Conservation (phyloP, 1,139 yeast genomes). For the Protomyces macrosporus region DNA sequence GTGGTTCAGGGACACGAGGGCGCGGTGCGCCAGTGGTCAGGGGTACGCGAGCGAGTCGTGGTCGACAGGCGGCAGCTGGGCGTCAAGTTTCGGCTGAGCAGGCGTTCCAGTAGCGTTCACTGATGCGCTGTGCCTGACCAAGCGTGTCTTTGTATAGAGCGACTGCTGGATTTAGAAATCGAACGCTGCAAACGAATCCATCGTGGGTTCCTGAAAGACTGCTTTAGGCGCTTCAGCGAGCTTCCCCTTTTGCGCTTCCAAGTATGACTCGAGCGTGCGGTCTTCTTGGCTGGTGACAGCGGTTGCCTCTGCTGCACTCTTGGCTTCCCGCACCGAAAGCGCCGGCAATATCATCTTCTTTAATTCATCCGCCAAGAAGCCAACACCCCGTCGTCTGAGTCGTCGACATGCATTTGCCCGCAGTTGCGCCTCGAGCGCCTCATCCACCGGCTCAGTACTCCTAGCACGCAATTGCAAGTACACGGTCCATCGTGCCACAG, state of each 20-base stretch:
- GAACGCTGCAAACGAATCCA: slow-evolving; percentile 24
- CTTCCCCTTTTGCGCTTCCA: slow-evolving; percentile 3
- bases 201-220: slow-evolving; percentile 18
- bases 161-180: slow-evolving; percentile 4
- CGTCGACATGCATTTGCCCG: neutral
- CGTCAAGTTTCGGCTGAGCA: neutral
- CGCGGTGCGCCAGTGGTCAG: slow-evolving; percentile 13
- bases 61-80: slow-evolving; percentile 4
- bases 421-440: neutral
- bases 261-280: slow-evolving; percentile 1
- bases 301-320: neutral
- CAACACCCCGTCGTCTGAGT: neutral
- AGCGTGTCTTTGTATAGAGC: neutral
- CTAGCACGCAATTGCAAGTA: neutral
- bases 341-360: neutral
- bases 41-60: slow-evolving; percentile 21
- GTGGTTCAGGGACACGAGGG: slow-evolving; percentile 3
- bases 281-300: neutral
- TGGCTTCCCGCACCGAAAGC: neutral
- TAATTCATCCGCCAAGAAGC: neutral
- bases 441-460: too few relatives aligned
- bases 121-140: neutral
- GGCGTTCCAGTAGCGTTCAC: neutral
- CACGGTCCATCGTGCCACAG: neutral
- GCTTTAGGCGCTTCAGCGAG: slow-evolving; percentile 16